These are phyloP conservation scores for Erodium texanum DNA, from an alignment of 441 rosid genomes.

Conservation along the genomic window DNA sequence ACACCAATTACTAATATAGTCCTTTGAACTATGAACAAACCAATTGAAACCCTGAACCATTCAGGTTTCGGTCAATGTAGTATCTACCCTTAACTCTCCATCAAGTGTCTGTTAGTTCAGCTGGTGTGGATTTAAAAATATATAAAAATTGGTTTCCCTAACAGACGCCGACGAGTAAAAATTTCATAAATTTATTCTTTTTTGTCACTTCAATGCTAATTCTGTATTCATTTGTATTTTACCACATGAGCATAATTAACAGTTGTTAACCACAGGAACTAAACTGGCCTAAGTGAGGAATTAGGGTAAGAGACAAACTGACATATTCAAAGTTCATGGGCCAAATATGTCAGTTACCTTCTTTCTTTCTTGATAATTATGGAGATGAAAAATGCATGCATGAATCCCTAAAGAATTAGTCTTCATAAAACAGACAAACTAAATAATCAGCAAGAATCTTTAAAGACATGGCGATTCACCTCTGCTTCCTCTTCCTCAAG, in stretches of 20 bases:
- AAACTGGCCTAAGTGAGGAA: too few relatives aligned
- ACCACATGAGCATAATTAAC: too few relatives aligned
- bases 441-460: slow-evolving; percentile 10
- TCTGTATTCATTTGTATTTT: too few relatives aligned
- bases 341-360: neutral
- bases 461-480: slow-evolving; percentile 28
- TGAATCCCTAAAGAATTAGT: neutral
- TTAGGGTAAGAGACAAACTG: neutral
- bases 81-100: neutral
- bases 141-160: too few relatives aligned
- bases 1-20: neutral
- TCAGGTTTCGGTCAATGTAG: neutral
- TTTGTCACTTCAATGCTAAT: too few relatives aligned
- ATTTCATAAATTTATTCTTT: too few relatives aligned
- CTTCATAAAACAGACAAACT: neutral
- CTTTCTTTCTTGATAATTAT: neutral
- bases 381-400: neutral
- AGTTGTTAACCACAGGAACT: too few relatives aligned
- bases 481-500: slow-evolving; percentile 55
- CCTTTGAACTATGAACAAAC: neutral
- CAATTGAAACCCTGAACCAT: neutral
- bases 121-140: neutral
- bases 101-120: neutral
- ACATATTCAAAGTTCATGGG: neutral
- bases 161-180: too few relatives aligned